Base-by-base conservation (phyloP, 306 rosid species). In the Cajanus cajan region DNA sequence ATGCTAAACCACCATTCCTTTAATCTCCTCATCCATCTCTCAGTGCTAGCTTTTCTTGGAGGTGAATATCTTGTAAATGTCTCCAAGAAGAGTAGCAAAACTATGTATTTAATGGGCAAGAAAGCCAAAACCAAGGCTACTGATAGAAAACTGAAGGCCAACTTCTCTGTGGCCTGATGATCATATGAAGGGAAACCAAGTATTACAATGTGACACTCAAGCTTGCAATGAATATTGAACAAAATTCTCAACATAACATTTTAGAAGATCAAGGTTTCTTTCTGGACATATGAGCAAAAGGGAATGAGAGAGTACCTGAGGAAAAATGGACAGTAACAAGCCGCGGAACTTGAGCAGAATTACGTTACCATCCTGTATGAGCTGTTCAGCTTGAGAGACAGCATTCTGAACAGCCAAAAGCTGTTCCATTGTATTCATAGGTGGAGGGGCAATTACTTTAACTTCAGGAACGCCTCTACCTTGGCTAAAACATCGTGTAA, bases 1-100 rank as follows among this genome's bases (percentile, higher is more conserved):
- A 96, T 87, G 87, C 99, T 93, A 88, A 90, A 90, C 99, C 99
- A 93, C 99, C 99, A 96, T 71, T 96, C 99, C 80, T 91, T 86
- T 61, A 93, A 47, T 66, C 99, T 91, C 81, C 99, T 89, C 36
- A 39, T 78, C 83, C 82, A 90, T 83, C 85, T 90, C 85, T 96
- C 99, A 0, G 98, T 91, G 96, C 90, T 84, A 34, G 93, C 77
- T 86, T 81, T 88, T 74, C 99, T 89, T 2, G 86, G 84, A 1
- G 99, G 93, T 2, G 98, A 93, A 87, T 86, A 87, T 83, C 88
- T 72, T 2, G 99, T 96, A 80, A 90, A 93, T 12, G 36, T 75
- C 52, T 88, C 96, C 92, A 96, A 47, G 83, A 93, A 91, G 15
- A 87, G 22, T 4, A 87, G n/a, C n/a, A 96, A 80, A 83, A 83